A percentile compares a stretch with the other conserved stretches of the same genome.
Evolutionary conservation across 2,329 filamentous ascomycete species (phyloP).

Genomic region (Emmonsiellopsis sp.): DNA sequence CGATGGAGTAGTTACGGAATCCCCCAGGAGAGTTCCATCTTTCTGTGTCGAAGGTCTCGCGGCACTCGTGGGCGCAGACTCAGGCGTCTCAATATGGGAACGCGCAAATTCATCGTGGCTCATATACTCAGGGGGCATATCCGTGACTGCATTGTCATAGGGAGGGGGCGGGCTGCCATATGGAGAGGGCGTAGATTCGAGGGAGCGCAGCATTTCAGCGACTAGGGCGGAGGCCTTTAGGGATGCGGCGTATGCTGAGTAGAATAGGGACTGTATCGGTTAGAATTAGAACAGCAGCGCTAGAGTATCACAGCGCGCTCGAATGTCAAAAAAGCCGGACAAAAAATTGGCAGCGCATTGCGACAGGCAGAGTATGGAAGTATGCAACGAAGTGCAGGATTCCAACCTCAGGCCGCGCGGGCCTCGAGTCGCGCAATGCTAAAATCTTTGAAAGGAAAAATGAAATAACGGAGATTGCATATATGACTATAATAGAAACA

Average conservation of each 20-base stretch:
- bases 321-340: background rate
- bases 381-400: background rate
- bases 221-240: constrained; percentile 8
- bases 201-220: constrained; percentile 5
- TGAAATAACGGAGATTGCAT: background rate
- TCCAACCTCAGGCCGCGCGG: background rate
- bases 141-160: constrained; percentile 9
- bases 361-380: background rate
- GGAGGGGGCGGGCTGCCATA: constrained; percentile 8
- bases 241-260: constrained; percentile 4
- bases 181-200: background rate
- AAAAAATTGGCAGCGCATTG: background rate
- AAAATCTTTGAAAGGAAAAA: background rate
- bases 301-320: background rate
- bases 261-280: constrained; percentile 4
- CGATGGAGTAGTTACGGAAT: background rate
- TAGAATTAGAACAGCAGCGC: background rate
- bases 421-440: background rate
- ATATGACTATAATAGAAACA: background rate
- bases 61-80: background rate
- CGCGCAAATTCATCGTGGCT: constrained; percentile 1
- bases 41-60: background rate
- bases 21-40: background rate
- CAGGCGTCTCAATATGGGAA: background rate
- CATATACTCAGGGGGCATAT: constrained; percentile 23